Evolutionary conservation across 345 rosid genomes (phyloP).

Genomic region (Citrus maxima): DNA sequence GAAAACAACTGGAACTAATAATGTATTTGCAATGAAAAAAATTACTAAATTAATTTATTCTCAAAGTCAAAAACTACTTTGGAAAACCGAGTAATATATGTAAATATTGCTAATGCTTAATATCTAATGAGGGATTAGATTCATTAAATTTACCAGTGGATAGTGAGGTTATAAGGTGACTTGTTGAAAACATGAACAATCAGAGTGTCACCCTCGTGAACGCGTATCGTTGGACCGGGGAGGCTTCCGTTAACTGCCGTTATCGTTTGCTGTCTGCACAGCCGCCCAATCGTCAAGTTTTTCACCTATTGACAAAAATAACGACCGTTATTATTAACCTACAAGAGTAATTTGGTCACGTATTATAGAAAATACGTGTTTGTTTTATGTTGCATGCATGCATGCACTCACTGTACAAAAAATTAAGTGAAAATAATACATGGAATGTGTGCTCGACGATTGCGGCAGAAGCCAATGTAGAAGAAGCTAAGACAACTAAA

Average conservation of each 20-base stretch:
- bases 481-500: conserved; percentile 32
- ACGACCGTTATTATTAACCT: not conserved
- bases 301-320: conserved; percentile 45
- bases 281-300: conserved; percentile 47
- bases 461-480: conserved; percentile 56
- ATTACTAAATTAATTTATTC: not conserved
- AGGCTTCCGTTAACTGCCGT: conserved; percentile 72
- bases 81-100: not conserved
- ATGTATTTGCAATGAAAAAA: not conserved
- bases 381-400: not conserved
- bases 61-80: not conserved
- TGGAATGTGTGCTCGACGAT: conserved; percentile 69
- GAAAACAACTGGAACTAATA: not conserved
- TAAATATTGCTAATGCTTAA: not conserved
- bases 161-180: conserved; percentile 80
- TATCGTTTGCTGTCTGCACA: conserved; percentile 58
- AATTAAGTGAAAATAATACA: conserved; percentile 31
- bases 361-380: not conserved
- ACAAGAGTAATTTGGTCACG: not conserved
- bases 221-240: conserved; percentile 73
- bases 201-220: conserved; percentile 72
- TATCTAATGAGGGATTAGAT: not conserved
- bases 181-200: conserved; percentile 64
- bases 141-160: conserved; percentile 64
- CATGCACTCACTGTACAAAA: not conserved